Base-by-base conservation (phyloP, 1,284 basidiomycete genomes). In the Pisolithus thermaeus region DNA sequence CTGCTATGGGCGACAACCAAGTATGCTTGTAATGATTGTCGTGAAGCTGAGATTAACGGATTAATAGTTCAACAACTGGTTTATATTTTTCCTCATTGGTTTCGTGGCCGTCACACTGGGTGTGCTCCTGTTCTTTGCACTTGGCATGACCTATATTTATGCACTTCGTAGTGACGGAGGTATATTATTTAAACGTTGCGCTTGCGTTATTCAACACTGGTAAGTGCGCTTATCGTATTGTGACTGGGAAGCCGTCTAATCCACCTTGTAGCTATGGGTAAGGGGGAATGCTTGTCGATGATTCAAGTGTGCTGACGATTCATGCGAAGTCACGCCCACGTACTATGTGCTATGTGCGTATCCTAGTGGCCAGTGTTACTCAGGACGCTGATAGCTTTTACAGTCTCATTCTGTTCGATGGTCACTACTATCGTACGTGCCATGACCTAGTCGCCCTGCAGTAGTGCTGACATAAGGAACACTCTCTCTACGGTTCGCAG, bases 171-270 rank as follows among this genome's bases (percentile, higher is more conserved):
- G 85, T 95, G 49, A 85, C 87, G 54, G 92, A 97, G 69, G 92
- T 98, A 65, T 96, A 91, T 72, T 98, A 94, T 71, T 79, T 98
- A 58, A 99, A 98, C 74, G 90, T 95, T 63, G 96, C 96, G 20
- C 83, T 99, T 54, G 96, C 95, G 60, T 74, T 97, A 41, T 98
- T 95, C 79, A 97, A 97, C 70, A 92, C 90, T 51, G 86, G 87
- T 80, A 64, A 65, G 78, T 70, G 40, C 32, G 43, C 40, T 43
- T 39, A 23, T 46, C 6, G 23, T 16, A 18, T 18, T 46, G 25
- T 39, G 35, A 20, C 38, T 48, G 40, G 16, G 42, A 52, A 23
- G 41, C 38, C 32, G 37, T 39, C 23, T 49, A 41, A 41, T 56
- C 27, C 18, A 50, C 58, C 62, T 41, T 63, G 65, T 72, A 75